Base-by-base conservation (phyloP, 768 basidiomycete species). In the Tylopilus felleus region DNA sequence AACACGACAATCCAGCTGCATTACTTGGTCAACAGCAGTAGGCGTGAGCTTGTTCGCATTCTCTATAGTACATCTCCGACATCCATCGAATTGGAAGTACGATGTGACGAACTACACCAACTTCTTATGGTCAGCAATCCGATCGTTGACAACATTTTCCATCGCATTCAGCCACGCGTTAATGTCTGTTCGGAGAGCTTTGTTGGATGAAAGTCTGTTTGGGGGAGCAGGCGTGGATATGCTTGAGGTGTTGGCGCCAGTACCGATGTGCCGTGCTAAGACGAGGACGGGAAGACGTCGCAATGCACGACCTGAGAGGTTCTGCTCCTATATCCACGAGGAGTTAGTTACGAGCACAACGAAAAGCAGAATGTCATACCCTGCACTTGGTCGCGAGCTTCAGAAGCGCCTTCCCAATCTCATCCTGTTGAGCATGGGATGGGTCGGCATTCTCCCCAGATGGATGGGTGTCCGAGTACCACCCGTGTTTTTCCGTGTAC, bases 261-360 rank as follows among this genome's bases (percentile, higher is more conserved):
- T 71, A 27, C 85, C 81, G 47, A 98, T 85, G 66, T 93, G 86
- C 8, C 83, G 79, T 5, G 96, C 92, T 43, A 97, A 83, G 2
- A 95, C 92, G 19, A 98, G 81, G 43, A 98, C 93, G 4, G 97
- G 97, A n/a, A 99, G 77, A 8, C 94, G 84, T 13, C 97, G 84
- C 13, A 99, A 78, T 1, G 91, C 86, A 33, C 97, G 86, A 14
- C 97, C 97, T 16, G 95, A 97, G 78, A 98, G 84, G n/a, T 81
- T 81, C 67, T 93, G 85, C 17, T 69, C 68, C 88, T 90, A 51
- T 23, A 29, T 8, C 22, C 16, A 19, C 17, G 31, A 12, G 21
- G n/a, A 43, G 27, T 57, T 56, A 19, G 33, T 36, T 46, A 36
- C 19, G 40, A 47, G 13, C 51, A 45, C 12, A 46, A n/a, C n/a